These are phyloP conservation scores for Calonectria honghensis DNA, from an alignment of 2,329 filamentous ascomycete species.

Conservation along the genomic window DNA sequence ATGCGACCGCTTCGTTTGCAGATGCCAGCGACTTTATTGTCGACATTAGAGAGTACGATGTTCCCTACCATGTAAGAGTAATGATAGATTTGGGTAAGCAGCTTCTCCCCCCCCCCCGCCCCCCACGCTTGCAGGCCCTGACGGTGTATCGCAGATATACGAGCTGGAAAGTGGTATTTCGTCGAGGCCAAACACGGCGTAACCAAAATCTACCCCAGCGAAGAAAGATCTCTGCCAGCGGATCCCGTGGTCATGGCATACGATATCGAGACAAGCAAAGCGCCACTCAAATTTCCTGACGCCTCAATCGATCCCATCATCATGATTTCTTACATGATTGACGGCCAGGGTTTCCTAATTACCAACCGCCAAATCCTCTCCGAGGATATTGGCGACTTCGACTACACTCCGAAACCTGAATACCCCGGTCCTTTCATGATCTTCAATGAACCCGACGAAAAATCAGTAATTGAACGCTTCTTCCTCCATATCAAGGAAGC, in stretches of 20 bases:
- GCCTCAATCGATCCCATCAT: constrained; percentile 96
- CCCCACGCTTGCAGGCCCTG: constrained; percentile 27
- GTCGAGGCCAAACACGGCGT: constrained; percentile 95
- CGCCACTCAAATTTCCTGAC: constrained; percentile 97
- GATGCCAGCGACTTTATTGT: constrained; percentile 98
- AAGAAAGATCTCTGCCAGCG: constrained; percentile 90
- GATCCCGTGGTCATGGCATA: constrained; percentile 99
- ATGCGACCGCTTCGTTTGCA: constrained; percentile 82
- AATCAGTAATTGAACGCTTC: constrained; percentile 90
- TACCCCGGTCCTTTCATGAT: constrained; percentile 97
- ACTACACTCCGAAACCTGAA: constrained; percentile 98
- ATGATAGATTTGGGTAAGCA: constrained; percentile 90
- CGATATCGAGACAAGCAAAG: constrained; percentile 98
- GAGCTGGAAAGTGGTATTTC: constrained; percentile 97
- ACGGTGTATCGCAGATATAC: constrained; percentile 79
- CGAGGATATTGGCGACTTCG: constrained; percentile 97
- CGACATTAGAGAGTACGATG: constrained; percentile 99
- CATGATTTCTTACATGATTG: constrained; percentile 99
- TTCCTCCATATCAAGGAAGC: constrained; percentile 97
- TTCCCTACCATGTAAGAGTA: constrained; percentile 99
- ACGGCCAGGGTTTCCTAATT: constrained; percentile 97
- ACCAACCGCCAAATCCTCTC: constrained; percentile 98
- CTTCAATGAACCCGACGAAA: constrained; percentile 98
- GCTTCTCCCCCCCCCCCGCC: background rate
- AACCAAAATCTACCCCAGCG: constrained; percentile 88